Conservation (phyloP, 352 stramenopile species). For the Globisporangium heterothallicum region DNA sequence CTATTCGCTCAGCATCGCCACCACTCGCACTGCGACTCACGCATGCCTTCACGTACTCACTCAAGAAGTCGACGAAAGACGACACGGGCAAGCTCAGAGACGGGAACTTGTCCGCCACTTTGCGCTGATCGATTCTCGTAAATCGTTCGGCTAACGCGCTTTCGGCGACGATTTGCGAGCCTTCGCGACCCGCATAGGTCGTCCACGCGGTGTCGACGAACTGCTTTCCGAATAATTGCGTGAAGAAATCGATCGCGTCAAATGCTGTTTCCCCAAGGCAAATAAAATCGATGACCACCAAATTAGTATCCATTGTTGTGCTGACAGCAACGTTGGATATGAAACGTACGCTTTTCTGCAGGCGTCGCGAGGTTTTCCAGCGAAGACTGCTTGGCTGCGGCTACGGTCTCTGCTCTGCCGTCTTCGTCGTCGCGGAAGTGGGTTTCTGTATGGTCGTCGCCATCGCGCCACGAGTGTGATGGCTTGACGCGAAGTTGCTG, state of each 20-base stretch:
- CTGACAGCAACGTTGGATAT: not conserved
- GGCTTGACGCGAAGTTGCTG: conserved; percentile 42
- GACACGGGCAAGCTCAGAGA: conserved; percentile 27
- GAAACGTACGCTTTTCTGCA: conserved; percentile 6
- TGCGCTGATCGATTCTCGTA: conserved; percentile 44
- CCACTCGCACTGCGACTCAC: conserved; percentile 19
- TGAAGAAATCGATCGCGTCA: conserved; percentile 62
- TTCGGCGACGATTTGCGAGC: conserved; percentile 22
- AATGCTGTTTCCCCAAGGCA: conserved; percentile 8
- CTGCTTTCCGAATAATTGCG: conserved; percentile 44
- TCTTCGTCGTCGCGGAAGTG: not conserved
- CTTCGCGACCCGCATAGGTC: conserved; percentile 29
- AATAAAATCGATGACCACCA: not conserved
- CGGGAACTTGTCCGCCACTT: conserved; percentile 24
- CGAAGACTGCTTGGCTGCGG: not conserved
- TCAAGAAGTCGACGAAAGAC: conserved; percentile 58
- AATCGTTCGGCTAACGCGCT: conserved; percentile 33
- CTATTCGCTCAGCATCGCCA: not conserved
- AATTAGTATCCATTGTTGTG: too few relatives aligned
- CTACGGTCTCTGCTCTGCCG: not conserved
- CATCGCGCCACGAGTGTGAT: conserved; percentile 61
- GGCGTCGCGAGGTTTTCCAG: not conserved
- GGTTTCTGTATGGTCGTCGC: conserved; percentile 26
- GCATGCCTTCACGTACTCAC: conserved; percentile 40
- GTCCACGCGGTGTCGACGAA: conserved; percentile 60